These are phyloP conservation scores for Neurospora hispaniola DNA, from an alignment of 495 filamentous ascomycete genomes.

Conservation along the genomic window DNA sequence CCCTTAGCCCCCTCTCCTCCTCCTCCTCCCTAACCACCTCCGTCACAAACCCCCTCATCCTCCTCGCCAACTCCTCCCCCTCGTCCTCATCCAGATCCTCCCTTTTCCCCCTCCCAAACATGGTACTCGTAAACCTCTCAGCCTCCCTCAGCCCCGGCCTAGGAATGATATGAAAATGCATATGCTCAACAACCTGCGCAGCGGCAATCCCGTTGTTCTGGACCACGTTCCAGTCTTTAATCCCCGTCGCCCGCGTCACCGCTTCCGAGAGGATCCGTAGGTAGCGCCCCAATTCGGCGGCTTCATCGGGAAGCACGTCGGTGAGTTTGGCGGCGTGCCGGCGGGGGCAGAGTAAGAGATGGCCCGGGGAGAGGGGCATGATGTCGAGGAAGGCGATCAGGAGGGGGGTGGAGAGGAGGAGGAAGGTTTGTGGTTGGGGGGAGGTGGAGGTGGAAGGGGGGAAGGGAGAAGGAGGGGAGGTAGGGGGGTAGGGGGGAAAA, in stretches of 20 bases:
- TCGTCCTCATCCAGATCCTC: conserved; percentile 84
- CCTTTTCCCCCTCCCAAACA: conserved; percentile 78
- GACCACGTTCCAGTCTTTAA: conserved; percentile 81
- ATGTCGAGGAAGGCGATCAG: conserved; percentile 85
- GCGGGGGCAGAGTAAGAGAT: conserved; percentile 67
- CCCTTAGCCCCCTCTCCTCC: conserved; percentile 18
- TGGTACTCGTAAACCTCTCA: conserved; percentile 48
- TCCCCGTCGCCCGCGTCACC: conserved; percentile 49
- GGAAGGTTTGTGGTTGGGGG: conserved; percentile 42
- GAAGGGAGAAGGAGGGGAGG: conserved; percentile 20
- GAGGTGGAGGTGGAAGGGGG: conserved; percentile 22
- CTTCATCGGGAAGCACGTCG: conserved; percentile 46
- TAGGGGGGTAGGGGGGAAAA: conserved; percentile 36
- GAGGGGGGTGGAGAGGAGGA: conserved; percentile 62
- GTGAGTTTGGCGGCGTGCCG: conserved; percentile 59
- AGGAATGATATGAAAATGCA: conserved; percentile 90
- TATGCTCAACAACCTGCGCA: conserved; percentile 82
- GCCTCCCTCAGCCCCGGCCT: conserved; percentile 43
- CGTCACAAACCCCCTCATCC: conserved; percentile 51
- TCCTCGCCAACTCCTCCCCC: conserved; percentile 48
- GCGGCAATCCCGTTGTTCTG: conserved; percentile 88
- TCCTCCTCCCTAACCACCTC: conserved; percentile 40
- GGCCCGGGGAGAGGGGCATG: conserved; percentile 68
- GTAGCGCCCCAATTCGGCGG: conserved; percentile 56
- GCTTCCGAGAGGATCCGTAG: conserved; percentile 65